Percentiles rank a stretch among this genome's conserved stretches.
Evolutionary conservation across 768 basidiomycete genomes (phyloP).

Genomic region (Suillus bovinus): DNA sequence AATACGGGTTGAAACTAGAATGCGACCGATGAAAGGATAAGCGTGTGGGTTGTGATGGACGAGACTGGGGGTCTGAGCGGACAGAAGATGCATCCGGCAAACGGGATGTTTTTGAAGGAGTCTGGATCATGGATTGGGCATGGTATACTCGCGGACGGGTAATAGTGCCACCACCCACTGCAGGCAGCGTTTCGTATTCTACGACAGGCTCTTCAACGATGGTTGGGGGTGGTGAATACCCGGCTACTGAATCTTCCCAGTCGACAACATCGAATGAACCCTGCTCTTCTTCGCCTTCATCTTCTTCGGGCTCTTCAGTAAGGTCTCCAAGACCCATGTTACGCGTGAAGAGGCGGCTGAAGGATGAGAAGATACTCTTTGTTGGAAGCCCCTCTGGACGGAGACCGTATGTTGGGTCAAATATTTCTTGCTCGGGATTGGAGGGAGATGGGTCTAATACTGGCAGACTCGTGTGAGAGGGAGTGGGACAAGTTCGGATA

Average conservation of each 20-base stretch:
- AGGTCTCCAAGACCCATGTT: constrained; percentile 78
- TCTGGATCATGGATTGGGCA: constrained; percentile 74
- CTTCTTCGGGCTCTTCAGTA: constrained; percentile 58
- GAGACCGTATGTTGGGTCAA: constrained; percentile 95
- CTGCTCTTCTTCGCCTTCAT: constrained; percentile 40
- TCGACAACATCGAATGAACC: constrained; percentile 64
- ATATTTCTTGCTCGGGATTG: constrained; percentile 67
- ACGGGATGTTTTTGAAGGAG: constrained; percentile 33
- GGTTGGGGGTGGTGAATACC: constrained; percentile 47
- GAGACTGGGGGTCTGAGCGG: not conserved
- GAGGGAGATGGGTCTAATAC: constrained; percentile 27
- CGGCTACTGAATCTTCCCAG: constrained; percentile 64
- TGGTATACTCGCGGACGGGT: constrained; percentile 85
- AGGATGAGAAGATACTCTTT: constrained; percentile 79
- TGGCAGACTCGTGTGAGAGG: constrained; percentile 21
- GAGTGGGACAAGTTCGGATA: constrained; percentile 18
- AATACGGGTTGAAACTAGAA: constrained; percentile 24
- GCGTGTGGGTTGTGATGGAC: not conserved
- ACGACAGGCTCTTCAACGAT: constrained; percentile 42
- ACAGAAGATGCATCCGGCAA: constrained; percentile 46
- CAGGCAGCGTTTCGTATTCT: constrained; percentile 88
- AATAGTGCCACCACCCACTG: constrained; percentile 88
- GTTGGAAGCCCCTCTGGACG: constrained; percentile 88
- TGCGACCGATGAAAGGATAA: constrained; percentile 21
- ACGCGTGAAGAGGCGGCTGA: constrained; percentile 69